Percentiles rank a stretch among this genome's conserved stretches.
Evolutionary conservation across 257 asterid genomes (phyloP).

Genomic region (Knoxia roxburghii): DNA sequence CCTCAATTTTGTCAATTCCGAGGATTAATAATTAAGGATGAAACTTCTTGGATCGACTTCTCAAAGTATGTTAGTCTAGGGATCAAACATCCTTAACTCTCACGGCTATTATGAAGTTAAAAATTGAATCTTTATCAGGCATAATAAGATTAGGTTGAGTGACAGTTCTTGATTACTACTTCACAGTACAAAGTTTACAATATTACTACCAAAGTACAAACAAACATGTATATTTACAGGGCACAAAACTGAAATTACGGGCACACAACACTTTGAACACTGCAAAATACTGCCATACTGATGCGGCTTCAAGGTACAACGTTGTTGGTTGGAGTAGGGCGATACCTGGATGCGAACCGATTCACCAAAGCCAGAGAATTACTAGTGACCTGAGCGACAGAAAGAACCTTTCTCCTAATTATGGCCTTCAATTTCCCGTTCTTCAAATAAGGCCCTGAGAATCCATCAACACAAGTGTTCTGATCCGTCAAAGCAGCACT

Average conservation of each 20-base stretch:
- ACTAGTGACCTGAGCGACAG: slow-evolving; percentile 62
- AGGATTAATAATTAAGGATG: background rate
- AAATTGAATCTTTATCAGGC: too few relatives aligned
- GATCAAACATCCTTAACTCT: too few relatives aligned
- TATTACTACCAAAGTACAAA: background rate
- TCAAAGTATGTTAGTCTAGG: too few relatives aligned
- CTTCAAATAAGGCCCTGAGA: slow-evolving; percentile 39
- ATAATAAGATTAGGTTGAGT: too few relatives aligned
- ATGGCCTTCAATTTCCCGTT: slow-evolving; percentile 45
- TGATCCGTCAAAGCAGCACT: slow-evolving; percentile 74
- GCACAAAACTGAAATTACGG: background rate
- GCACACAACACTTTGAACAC: too few relatives aligned
- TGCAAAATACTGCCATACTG: too few relatives aligned
- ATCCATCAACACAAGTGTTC: slow-evolving; percentile 54
- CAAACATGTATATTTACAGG: slow-evolving; percentile 3
- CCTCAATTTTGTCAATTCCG: background rate
- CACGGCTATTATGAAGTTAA: too few relatives aligned
- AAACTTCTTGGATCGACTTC: background rate
- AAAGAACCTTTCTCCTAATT: slow-evolving; percentile 47
- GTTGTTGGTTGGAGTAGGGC: slow-evolving; percentile 4
- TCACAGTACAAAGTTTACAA: background rate
- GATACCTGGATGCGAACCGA: slow-evolving; percentile 49
- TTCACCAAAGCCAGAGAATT: slow-evolving; percentile 65
- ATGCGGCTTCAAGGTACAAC: slow-evolving; percentile 1
- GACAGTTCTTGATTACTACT: background rate